phyloP scores from a whole-genome alignment of 2,329 filamentous ascomycete genomes.

The Hymenoscyphus fraxineus region DNA sequence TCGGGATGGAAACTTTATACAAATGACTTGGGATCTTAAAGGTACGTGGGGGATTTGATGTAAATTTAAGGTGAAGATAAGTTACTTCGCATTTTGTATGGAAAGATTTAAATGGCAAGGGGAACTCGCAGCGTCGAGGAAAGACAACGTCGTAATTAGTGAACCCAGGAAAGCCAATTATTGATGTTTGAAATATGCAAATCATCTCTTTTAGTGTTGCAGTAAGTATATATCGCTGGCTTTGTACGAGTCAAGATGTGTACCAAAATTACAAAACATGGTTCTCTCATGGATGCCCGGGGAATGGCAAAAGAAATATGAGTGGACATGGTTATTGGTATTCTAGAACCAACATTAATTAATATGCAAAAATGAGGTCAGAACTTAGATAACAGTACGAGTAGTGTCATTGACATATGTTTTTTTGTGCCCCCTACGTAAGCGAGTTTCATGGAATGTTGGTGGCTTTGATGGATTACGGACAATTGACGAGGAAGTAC shows the following conservation, averaged over 20 bases:
- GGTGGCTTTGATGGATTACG: too few relatives aligned
- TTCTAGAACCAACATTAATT: neutral
- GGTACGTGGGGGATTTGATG: neutral
- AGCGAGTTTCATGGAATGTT: neutral
- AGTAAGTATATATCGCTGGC: neutral
- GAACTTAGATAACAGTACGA: neutral
- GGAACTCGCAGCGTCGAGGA: too few relatives aligned
- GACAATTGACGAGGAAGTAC: neutral
- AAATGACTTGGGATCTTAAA: neutral
- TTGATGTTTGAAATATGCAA: too few relatives aligned
- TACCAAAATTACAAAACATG: neutral
- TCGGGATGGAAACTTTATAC: neutral
- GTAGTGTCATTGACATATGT: neutral
- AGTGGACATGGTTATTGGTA: neutral
- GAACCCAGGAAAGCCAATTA: too few relatives aligned
- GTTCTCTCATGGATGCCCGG: neutral
- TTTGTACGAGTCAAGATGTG: neutral
- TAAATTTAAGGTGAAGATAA: neutral
- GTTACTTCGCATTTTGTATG: neutral
- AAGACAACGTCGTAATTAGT: too few relatives aligned
- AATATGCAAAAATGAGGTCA: neutral
- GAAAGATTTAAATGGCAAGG: too few relatives aligned
- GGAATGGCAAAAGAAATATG: neutral
- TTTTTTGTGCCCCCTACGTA: neutral
- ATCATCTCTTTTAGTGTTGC: too few relatives aligned